Percentiles rank a stretch among this genome's conserved stretches.
These are phyloP conservation scores for Phytopythium chamaehyphon DNA, from an alignment of 352 stramenopile species.

Conservation along the genomic window DNA sequence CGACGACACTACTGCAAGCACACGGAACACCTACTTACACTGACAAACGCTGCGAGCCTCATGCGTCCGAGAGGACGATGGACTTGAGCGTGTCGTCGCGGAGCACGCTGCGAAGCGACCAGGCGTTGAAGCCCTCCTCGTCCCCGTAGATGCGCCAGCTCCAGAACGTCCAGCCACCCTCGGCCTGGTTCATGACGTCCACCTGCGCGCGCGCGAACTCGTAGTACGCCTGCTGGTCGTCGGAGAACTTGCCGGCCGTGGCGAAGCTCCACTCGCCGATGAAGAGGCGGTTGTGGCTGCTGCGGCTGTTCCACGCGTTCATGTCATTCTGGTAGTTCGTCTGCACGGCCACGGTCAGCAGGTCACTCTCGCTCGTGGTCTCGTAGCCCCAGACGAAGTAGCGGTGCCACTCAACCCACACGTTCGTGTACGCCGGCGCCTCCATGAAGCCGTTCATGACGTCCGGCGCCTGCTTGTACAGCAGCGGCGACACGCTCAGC, in stretches of 20 bases:
- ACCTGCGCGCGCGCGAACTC: slow-evolving; percentile 47
- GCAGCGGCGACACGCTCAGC: slow-evolving; percentile 42
- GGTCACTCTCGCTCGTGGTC: slow-evolving; percentile 34
- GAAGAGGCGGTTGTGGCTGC: slow-evolving; percentile 35
- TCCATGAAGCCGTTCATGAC: slow-evolving; percentile 51
- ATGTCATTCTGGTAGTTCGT: slow-evolving; percentile 37
- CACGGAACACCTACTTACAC: slow-evolving; percentile 1
- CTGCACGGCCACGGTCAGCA: slow-evolving; percentile 39
- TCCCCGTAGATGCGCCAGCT: slow-evolving; percentile 63
- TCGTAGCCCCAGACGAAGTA: slow-evolving; percentile 86
- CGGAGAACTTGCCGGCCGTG: slow-evolving; percentile 44
- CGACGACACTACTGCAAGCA: neutral
- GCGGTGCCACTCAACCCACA: slow-evolving; percentile 81
- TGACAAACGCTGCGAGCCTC: neutral
- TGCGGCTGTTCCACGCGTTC: slow-evolving; percentile 33
- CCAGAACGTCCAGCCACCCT: slow-evolving; percentile 69
- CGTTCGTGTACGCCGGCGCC: slow-evolving; percentile 52
- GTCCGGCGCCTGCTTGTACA: slow-evolving; percentile 45
- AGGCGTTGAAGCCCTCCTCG: slow-evolving; percentile 50
- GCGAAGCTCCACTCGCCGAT: slow-evolving; percentile 49
- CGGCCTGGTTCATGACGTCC: slow-evolving; percentile 46
- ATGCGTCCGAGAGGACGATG: slow-evolving; percentile 13
- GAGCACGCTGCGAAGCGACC: slow-evolving; percentile 62
- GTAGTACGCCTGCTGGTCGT: slow-evolving; percentile 37
- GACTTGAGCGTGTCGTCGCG: slow-evolving; percentile 28